Conservation (phyloP, 129 eudicot species). For the Heracleum sosnowskyi region DNA sequence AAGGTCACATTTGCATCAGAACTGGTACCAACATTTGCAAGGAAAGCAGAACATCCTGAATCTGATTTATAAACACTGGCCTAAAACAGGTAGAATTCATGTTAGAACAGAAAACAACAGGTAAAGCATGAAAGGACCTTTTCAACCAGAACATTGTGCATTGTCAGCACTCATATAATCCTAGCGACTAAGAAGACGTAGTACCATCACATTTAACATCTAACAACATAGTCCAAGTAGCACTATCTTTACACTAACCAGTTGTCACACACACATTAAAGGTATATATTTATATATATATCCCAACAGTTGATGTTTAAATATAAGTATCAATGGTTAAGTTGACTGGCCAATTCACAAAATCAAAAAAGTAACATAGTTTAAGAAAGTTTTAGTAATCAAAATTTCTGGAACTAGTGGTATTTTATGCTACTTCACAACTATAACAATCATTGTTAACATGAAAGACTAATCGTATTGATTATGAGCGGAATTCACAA, state of each 20-base stretch:
- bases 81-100: slow-evolving; percentile 30
- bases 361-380: too few species aligned
- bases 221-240: neutral
- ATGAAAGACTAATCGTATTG: neutral
- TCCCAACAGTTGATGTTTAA: neutral
- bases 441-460: neutral
- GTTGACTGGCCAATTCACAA: neutral
- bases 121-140: neutral
- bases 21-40: slow-evolving; percentile 62
- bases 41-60: slow-evolving; percentile 84
- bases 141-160: neutral
- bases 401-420: neutral
- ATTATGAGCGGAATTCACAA: neutral
- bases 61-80: slow-evolving; percentile 65
- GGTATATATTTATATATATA: neutral
- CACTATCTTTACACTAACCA: neutral
- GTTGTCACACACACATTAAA: neutral
- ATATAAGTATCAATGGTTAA: neutral
- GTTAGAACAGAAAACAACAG: slow-evolving; percentile 12
- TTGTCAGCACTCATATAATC: neutral
- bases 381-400: neutral
- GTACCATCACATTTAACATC: neutral
- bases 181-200: neutral
- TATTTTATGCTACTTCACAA: neutral
- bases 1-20: slow-evolving; percentile 65